Evolutionary conservation across 1,139 yeast species (phyloP), one percentile per base, ranked within the genome.

Genomic region (Magnusiomyces paraingens): DNA sequence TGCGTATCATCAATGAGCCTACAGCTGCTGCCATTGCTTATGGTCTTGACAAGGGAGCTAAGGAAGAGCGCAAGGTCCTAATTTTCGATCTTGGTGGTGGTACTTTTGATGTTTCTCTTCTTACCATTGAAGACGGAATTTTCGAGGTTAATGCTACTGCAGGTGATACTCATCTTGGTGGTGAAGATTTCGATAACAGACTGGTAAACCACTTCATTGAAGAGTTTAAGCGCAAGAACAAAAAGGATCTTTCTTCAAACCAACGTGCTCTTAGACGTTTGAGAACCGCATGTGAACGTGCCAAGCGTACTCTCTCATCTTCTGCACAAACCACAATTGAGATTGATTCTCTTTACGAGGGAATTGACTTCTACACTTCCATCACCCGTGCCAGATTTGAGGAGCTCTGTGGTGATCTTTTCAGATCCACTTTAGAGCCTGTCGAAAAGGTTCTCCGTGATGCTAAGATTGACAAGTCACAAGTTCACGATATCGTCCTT

Each of bases 151-250:
- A 91, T 84, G 94, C 99, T 70, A 93, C 99, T 70, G 96, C 98
- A 74, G 99, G 99, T 89, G 97, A 93, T 81, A 93, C 99, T 71
- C 99, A 91, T 79, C 86, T 91, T 82, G 99, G 99, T 85, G 98
- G 98, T 86, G 96, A 91, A 82, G 98, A 91, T 82, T 91, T 91
- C 79, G 97, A 90, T 78, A 84, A 91, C 84, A 88, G 90, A 83
- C 83, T 91, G 73, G 86, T 91, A 73, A 93, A 87, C 76, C 89
- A 82, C 82, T 91, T 91, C 84, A 84, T 84, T 77, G 82, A 84
- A 70, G 97, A 91, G 73, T 91, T 91, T 93, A 85, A 89, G 83
- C 87, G 89, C 83, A 91, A 91, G 86, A 86, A 94, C 74, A 91
- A 93, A 81, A 79, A 80, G 76, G 98, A 91, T 75, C 83, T 91